Percentiles rank a stretch among this genome's conserved stretches.
phyloP scores from a whole-genome alignment of 2,329 filamentous ascomycete genomes.

The Penicillium sp. region DNA sequence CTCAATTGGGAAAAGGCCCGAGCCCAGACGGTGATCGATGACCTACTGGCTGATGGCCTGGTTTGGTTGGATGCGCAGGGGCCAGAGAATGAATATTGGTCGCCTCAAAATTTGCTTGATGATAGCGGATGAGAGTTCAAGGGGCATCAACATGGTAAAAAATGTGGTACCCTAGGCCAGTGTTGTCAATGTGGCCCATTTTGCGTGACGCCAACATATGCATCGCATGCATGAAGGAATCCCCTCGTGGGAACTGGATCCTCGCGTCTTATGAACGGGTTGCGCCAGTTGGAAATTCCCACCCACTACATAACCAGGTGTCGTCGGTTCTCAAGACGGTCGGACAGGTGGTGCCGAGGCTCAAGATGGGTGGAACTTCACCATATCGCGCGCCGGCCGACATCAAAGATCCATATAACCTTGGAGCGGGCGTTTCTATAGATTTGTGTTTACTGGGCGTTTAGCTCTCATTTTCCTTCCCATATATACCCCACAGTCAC shows the following conservation, averaged over 20 bases:
- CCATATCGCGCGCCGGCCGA: neutral
- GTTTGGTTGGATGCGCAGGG: slow-evolving; percentile 90
- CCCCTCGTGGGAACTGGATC: neutral
- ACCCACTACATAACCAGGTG: neutral
- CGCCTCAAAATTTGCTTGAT: slow-evolving; percentile 43
- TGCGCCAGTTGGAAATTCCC: neutral
- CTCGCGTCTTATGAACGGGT: neutral
- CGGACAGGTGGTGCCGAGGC: neutral
- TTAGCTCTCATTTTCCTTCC: neutral
- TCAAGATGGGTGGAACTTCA: neutral
- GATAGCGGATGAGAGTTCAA: slow-evolving; percentile 34
- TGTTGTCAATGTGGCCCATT: neutral
- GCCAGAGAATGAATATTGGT: slow-evolving; percentile 89
- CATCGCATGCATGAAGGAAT: neutral
- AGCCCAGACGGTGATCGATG: slow-evolving; percentile 83
- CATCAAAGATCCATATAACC: neutral
- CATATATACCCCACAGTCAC: neutral
- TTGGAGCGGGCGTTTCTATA: no score
- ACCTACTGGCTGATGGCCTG: slow-evolving; percentile 80
- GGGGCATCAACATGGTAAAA: neutral
- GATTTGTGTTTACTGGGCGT: neutral
- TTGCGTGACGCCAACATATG: neutral
- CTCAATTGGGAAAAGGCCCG: slow-evolving; percentile 77
- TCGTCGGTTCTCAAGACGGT: neutral
- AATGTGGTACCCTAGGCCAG: neutral